Base-by-base conservation (phyloP, 2,329 filamentous ascomycete species). In the Diaporthe citriasiana region DNA sequence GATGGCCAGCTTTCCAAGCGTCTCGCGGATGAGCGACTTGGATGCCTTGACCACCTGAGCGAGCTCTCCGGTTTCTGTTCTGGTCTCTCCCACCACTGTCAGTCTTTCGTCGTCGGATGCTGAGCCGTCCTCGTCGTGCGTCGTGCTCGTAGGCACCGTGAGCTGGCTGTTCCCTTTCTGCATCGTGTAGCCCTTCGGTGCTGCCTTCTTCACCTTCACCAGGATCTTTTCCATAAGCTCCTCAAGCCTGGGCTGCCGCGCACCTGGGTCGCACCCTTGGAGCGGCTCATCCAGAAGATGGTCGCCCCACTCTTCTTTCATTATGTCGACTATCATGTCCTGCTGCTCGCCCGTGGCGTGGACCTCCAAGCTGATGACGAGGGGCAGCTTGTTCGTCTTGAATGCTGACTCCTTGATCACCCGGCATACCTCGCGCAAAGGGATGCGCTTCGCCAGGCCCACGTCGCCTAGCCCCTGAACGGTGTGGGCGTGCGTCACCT, bases 341-440 rank as follows among this genome's bases (percentile, higher is more conserved):
- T 99, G 97, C 82, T 98, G 96, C 70, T 94, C 91, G 1, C 89
- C 85, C 75, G 93, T 90, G 19, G 95, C 93, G 82, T 98, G 96
- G 0, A 98, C 94, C 83, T 99, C 97, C 8, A 98, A 88, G 81
- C 95, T 98, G 77, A 98, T 91, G 74, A 98, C 97, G 51, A 99
- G 86, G 0, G 97, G 97, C 27, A 98, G 86, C 70, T 93, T 89
- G 74, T 90, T 95, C 9, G 86, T 89, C 38, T 90, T 85, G 79
- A 98, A 98, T 0, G 95, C 95, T 74, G 91, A 91, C 73, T 97
- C 91, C 51, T 89, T 88, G 75, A 98, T 93, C 0, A 93, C 93
- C 76, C 90, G 89, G 83, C 95, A 98, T 3, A 98, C 96, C 71
- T 94, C 92, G 73, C 95, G 91, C 82, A 98, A 98, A 0, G 93